phyloP scores from a whole-genome alignment of 2,329 filamentous ascomycete species.

The Botrytis aclada region DNA sequence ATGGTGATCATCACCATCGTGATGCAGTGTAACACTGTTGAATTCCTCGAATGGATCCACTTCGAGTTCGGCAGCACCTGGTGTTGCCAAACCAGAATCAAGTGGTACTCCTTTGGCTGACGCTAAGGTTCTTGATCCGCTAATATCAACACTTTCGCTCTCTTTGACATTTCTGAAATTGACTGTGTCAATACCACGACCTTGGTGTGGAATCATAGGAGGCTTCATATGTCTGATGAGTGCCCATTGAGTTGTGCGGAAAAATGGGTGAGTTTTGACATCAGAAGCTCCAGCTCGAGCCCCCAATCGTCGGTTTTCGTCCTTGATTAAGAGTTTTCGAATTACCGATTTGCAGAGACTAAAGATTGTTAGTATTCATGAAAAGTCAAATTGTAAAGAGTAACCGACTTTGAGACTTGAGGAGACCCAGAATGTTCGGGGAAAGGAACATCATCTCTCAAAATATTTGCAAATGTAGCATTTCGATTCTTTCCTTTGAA shows the following conservation, averaged over 20 bases:
- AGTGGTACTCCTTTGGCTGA: conserved; percentile 75
- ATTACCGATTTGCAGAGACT: conserved; percentile 97
- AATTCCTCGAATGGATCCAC: conserved; percentile 97
- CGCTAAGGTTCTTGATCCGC: conserved; percentile 48
- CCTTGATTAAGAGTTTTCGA: conserved; percentile 95
- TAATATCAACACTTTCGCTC: conserved; percentile 88
- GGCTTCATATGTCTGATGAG: conserved; percentile 97
- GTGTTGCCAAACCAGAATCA: conserved; percentile 81
- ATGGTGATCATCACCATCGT: conserved; percentile 75
- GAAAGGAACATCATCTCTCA: conserved; percentile 93
- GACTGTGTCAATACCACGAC: conserved; percentile 85
- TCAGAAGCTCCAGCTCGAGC: conserved; percentile 94
- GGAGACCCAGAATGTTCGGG: conserved; percentile 82
- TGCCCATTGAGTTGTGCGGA: conserved; percentile 94
- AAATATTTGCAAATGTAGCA: conserved; percentile 94
- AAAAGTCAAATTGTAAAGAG: background rate
- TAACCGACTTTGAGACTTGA: conserved; percentile 83
- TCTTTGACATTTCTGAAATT: conserved; percentile 99
- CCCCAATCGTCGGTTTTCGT: conserved; percentile 88
- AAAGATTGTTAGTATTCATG: conserved; percentile 36
- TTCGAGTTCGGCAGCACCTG: conserved; percentile 62
- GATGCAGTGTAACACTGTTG: conserved; percentile 95
- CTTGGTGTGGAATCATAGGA: conserved; percentile 90
- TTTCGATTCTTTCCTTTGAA: conserved; percentile 99
- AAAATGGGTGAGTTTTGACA: conserved; percentile 95